Evolutionary conservation across 139 green algal genomes (phyloP), one percentile per base, ranked within the genome.

Genomic region (Pedinophyceae sp.): DNA sequence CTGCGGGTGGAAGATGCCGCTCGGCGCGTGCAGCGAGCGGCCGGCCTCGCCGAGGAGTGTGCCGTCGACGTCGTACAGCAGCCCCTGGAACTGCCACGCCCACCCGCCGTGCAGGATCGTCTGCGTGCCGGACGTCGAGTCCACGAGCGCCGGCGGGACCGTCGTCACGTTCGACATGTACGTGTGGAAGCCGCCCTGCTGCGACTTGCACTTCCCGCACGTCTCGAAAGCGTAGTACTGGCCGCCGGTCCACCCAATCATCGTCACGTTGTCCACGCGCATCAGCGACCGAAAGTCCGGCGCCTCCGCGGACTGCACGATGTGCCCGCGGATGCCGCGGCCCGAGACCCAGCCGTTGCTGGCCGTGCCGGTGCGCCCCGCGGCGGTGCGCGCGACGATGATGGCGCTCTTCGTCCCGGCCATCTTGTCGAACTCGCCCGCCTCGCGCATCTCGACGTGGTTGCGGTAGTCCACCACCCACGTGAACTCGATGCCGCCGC

Each of bases 1-100:
- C n/a, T n/a, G n/a, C n/a, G n/a, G n/a, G n/a, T n/a, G n/a, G n/a
- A n/a, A n/a, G n/a, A n/a, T n/a, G n/a, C n/a, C n/a, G n/a, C n/a
- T n/a, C n/a, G n/a, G n/a, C 6, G 34, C 27, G 34, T 29, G 49
- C 13, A 54, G 6, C 10, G 43, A 38, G 25, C 19, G 51, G 56
- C 47, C 26, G 10, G 48, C 16, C 48, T 16, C 23, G 15, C 53
- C 53, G 3, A 78, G 2, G 13, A 81, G 54, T 3, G 48, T 62
- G 41, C 73, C 73, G 40, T 81, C 73, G 27, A 54, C 72, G 59
- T 81, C 73, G 40, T 69, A 23, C 51, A 66, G 72, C 1, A 70
- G 30, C 10, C 64, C 64, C 60, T 76, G 68, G 30, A 58, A 47
- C n/a, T 22, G 34, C 55, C 55, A 69, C 30, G 13, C 55, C 62